Evolutionary conservation across 495 filamentous ascomycete genomes (phyloP).

Genomic region (Penicillium chermesinum): DNA sequence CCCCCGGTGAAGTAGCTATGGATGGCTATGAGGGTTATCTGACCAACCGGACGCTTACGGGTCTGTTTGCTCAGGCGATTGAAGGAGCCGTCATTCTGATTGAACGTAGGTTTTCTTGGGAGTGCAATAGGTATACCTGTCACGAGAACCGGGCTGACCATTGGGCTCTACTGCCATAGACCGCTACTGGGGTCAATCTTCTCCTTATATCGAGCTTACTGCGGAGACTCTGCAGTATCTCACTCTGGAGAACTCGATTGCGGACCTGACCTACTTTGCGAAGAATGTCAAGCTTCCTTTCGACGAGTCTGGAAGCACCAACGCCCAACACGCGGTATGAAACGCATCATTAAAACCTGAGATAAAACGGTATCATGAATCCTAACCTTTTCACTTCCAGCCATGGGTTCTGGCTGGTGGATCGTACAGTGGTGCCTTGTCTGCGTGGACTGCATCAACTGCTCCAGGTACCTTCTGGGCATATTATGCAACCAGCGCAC

Average conservation of each 20-base stretch:
- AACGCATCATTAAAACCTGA: not conserved
- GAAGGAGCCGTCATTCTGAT: slow-evolving; percentile 53
- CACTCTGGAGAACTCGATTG: slow-evolving; percentile 57
- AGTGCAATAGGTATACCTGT: not conserved
- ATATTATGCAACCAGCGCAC: slow-evolving; percentile 58
- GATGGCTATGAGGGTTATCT: slow-evolving; percentile 43
- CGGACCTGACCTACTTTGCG: slow-evolving; percentile 60
- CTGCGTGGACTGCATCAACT: slow-evolving; percentile 56
- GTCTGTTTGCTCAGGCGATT: slow-evolving; percentile 48
- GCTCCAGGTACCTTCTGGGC: slow-evolving; percentile 64
- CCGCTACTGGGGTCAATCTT: slow-evolving; percentile 58
- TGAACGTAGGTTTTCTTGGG: slow-evolving; percentile 43
- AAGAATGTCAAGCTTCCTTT: slow-evolving; percentile 54
- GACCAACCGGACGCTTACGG: slow-evolving; percentile 46
- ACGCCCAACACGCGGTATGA: slow-evolving; percentile 45
- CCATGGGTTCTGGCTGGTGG: slow-evolving; percentile 63
- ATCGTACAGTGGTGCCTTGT: slow-evolving; percentile 60
- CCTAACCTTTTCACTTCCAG: slow-evolving; percentile 7
- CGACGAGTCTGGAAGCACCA: slow-evolving; percentile 47
- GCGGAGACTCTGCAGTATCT: slow-evolving; percentile 55
- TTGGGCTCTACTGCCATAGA: slow-evolving; percentile 26
- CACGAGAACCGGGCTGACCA: not conserved
- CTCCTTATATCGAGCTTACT: slow-evolving; percentile 51
- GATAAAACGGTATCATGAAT: not conserved
- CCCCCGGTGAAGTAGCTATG: slow-evolving; percentile 53